A percentile compares a stretch with the other conserved stretches of the same genome.
Evolutionary conservation across 2,329 filamentous ascomycete genomes (phyloP).

Genomic region (Rhinocladiella similis): DNA sequence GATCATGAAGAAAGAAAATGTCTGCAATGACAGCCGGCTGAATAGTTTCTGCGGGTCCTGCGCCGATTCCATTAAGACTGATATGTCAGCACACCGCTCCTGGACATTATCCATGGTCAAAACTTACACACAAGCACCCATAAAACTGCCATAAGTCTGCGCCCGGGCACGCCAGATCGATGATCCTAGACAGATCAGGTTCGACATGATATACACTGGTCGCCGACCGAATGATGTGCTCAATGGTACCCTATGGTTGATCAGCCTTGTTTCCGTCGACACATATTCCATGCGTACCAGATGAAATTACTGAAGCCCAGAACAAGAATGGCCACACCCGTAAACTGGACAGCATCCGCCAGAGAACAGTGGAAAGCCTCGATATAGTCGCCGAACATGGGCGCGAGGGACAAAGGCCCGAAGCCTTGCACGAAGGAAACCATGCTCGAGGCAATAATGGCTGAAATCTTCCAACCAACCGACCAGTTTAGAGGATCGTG

Average conservation of each 20-base stretch:
- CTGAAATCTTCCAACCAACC: conserved; percentile 48
- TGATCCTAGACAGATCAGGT: conserved; percentile 53
- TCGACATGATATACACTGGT: conserved; percentile 54
- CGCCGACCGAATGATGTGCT: conserved; percentile 57
- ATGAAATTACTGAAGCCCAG: conserved; percentile 62
- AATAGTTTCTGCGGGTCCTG: conserved; percentile 62
- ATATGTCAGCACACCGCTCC: too few species aligned
- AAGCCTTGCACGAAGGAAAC: conserved; percentile 56
- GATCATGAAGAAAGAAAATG: conserved; percentile 64
- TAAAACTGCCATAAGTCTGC: conserved; percentile 60
- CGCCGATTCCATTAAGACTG: conserved; percentile 60
- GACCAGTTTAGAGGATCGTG: conserved; percentile 54
- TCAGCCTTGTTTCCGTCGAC: conserved; percentile 12
- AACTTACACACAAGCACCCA: conserved; percentile 56
- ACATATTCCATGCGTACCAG: conserved; percentile 41
- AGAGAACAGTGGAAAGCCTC: conserved; percentile 55
- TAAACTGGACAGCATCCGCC: conserved; percentile 57
- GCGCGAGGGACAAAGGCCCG: conserved; percentile 55
- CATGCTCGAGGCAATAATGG: conserved; percentile 48
- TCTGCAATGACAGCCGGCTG: conserved; percentile 65
- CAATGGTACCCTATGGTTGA: conserved; percentile 51
- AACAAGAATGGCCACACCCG: conserved; percentile 57
- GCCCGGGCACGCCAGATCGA: conserved; percentile 61
- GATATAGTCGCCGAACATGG: conserved; percentile 62
- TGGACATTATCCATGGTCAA: too few species aligned